Evolutionary conservation across 2,329 filamentous ascomycete species (phyloP), one percentile per base, ranked within the genome.

Genomic region (Aspergillus phoenicis): DNA sequence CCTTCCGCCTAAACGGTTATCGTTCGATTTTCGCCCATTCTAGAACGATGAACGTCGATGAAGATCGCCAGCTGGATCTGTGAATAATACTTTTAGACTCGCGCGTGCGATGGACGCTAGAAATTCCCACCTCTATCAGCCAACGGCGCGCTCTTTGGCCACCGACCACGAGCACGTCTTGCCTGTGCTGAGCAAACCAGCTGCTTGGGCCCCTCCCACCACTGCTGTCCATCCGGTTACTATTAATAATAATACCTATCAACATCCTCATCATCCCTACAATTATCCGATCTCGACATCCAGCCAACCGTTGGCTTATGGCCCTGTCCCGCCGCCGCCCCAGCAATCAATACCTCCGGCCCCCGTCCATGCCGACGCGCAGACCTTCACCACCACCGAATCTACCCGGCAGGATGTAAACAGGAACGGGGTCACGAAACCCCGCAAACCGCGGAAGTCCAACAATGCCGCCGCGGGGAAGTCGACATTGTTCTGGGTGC

Each of bases 401-500:
- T 28, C 61, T 11, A 59, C 26, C 36, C 61, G 59, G 36, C 61
- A 62, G 48, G 55, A 62, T 60, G 57, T 52, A 57, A 64, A 60
- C 49, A 65, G 64, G 43, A 68, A 69, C 61, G 66, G 67, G 15
- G 41, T 67, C 22, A 64, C 71, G 11, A 75, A 76, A 57, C 59
- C 72, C 17, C 75, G 74, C 66, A 75, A 75, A 57, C 63, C 71
- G 58, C 75, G 73, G 56, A 77, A 75, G 61, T 57, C 64, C 45
- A 68, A 64, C 61, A 71, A 71, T 69, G 69, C 66, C 2, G 56
- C 69, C 6, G 58, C 62, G 26, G 70, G 69, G 33, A 71, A 70
- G 55, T 75, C 75, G n/a, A 74, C 75, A 10, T 58, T 78, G 52
- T 78, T 78, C 64, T 78, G 75, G 75, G 75, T 78, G 58, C 68